A percentile compares a stretch with the other conserved stretches of the same genome.
phyloP scores from a whole-genome alignment of 768 basidiomycete genomes.

The Suillus placidus region DNA sequence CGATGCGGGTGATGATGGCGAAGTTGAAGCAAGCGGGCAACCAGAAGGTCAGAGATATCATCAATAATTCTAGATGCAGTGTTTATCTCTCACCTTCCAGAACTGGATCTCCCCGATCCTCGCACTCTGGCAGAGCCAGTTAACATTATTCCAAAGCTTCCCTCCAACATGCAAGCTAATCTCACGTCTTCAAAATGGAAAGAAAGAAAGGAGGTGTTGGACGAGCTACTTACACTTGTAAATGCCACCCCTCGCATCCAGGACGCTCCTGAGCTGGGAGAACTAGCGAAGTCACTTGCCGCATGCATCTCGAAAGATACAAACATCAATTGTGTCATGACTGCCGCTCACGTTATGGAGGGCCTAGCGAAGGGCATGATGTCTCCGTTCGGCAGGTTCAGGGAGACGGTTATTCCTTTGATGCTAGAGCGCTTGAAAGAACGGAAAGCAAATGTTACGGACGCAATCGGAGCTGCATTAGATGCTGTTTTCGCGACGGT shows the following conservation, averaged over 20 bases:
- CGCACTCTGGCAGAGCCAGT: slow-evolving; percentile 79
- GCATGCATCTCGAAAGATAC: slow-evolving; percentile 84
- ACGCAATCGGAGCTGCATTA: slow-evolving; percentile 82
- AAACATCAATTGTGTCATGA: slow-evolving; percentile 94
- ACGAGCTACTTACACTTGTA: slow-evolving; percentile 75
- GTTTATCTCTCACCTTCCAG: slow-evolving; percentile 31
- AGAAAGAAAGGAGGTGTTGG: slow-evolving; percentile 89
- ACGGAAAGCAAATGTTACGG: slow-evolving; percentile 87
- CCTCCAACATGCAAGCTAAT: slow-evolving; percentile 69
- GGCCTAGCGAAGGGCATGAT: slow-evolving; percentile 83
- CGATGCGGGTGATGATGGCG: slow-evolving; percentile 36
- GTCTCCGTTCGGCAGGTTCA: slow-evolving; percentile 70
- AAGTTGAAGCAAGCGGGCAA: slow-evolving; percentile 47
- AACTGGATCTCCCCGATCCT: slow-evolving; percentile 68
- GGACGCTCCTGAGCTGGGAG: slow-evolving; percentile 76
- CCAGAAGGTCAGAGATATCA: slow-evolving; percentile 48
- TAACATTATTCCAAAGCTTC: slow-evolving; percentile 75
- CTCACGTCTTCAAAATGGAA: slow-evolving; percentile 97
- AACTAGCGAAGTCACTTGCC: slow-evolving; percentile 77
- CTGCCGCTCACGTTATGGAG: slow-evolving; percentile 84
- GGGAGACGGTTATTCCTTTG: slow-evolving; percentile 69
- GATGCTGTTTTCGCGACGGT: slow-evolving; percentile 89
- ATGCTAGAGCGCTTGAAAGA: slow-evolving; percentile 94
- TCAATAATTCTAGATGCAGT: slow-evolving; percentile 3
- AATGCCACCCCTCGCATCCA: slow-evolving; percentile 73